Percentiles rank a stretch among this genome's conserved stretches.
phyloP scores from a whole-genome alignment of 1,284 basidiomycete genomes.

The Cutaneotrichosporon sp. region DNA sequence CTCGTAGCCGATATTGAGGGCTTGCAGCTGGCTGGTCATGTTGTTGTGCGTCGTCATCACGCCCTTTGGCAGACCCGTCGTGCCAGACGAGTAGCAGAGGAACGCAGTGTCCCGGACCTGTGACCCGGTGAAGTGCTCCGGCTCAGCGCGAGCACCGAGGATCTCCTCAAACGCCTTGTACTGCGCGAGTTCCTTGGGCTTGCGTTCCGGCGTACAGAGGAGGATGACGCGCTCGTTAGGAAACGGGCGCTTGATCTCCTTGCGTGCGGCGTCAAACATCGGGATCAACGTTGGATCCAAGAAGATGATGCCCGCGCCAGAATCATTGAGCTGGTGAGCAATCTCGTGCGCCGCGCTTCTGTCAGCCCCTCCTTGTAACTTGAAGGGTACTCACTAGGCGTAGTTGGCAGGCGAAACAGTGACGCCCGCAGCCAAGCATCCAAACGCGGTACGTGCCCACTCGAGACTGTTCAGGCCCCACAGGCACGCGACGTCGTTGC shows the following conservation, averaged over 20 bases:
- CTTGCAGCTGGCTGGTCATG: constrained; percentile 52
- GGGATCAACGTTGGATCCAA: constrained; percentile 59
- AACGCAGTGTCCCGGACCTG: constrained; percentile 17
- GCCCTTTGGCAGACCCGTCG: constrained; percentile 53
- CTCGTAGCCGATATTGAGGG: constrained; percentile 10
- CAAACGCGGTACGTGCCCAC: constrained; percentile 65
- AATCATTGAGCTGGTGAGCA: constrained; percentile 56
- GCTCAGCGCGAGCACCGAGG: constrained; percentile 6
- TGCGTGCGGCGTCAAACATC: constrained; percentile 29
- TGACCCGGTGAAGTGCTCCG: constrained; percentile 19
- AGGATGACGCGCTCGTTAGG: constrained; percentile 17
- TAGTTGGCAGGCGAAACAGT: constrained; percentile 46
- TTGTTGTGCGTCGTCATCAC: constrained; percentile 66
- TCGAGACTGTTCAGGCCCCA: constrained; percentile 60
- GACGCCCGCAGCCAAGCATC: constrained; percentile 51
- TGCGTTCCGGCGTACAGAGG: constrained; percentile 12
- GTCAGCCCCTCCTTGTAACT: not conserved
- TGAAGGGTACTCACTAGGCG: constrained; percentile 38
- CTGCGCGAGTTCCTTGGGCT: constrained; percentile 12
- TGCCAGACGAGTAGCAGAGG: constrained; percentile 68
- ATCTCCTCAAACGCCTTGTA: constrained; percentile 20
- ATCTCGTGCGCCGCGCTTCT: constrained; percentile 47
- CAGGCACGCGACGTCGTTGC: constrained; percentile 42
- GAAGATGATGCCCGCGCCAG: constrained; percentile 60
- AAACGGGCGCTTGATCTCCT: constrained; percentile 13